phyloP scores from a whole-genome alignment of 1,139 yeast genomes.

The Lodderomyces theae region DNA sequence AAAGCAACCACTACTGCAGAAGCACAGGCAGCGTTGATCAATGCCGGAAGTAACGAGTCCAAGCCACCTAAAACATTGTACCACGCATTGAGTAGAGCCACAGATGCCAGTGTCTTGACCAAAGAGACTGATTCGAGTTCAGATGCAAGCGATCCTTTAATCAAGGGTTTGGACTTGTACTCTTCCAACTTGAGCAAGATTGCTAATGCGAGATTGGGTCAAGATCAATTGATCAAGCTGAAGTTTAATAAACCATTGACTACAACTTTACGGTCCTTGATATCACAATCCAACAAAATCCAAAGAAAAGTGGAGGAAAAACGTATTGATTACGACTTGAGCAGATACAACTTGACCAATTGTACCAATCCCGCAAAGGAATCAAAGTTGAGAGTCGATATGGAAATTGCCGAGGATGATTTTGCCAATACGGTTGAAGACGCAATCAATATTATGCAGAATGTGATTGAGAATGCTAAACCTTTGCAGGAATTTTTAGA shows the following conservation, averaged over 20 bases:
- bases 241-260: slow-evolving; percentile 70
- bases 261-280: slow-evolving; percentile 61
- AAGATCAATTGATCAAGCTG: slow-evolving; percentile 69
- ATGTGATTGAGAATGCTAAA: slow-evolving; percentile 71
- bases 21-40: slow-evolving; percentile 72
- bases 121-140: slow-evolving; percentile 43
- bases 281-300: slow-evolving; percentile 65
- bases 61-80: slow-evolving; percentile 79
- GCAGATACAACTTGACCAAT: slow-evolving; percentile 62
- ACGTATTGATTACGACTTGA: slow-evolving; percentile 76
- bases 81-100: slow-evolving; percentile 80
- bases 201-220: slow-evolving; percentile 82
- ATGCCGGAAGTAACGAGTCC: slow-evolving; percentile 51
- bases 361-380: slow-evolving; percentile 72
- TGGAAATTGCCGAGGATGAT: slow-evolving; percentile 87
- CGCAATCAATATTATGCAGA: slow-evolving; percentile 81
- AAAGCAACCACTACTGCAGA: slow-evolving; percentile 78
- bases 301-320: slow-evolving; percentile 78
- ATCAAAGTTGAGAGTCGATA: slow-evolving; percentile 69
- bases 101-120: slow-evolving; percentile 52
- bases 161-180: slow-evolving; percentile 43
- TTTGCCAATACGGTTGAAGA: slow-evolving; percentile 90
- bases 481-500: slow-evolving; percentile 70
- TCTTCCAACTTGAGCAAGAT: slow-evolving; percentile 54
- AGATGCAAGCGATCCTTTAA: slow-evolving; percentile 46